Base-by-base conservation (phyloP, 2,329 filamentous ascomycete genomes). In the Incumbomyces delicatus region DNA sequence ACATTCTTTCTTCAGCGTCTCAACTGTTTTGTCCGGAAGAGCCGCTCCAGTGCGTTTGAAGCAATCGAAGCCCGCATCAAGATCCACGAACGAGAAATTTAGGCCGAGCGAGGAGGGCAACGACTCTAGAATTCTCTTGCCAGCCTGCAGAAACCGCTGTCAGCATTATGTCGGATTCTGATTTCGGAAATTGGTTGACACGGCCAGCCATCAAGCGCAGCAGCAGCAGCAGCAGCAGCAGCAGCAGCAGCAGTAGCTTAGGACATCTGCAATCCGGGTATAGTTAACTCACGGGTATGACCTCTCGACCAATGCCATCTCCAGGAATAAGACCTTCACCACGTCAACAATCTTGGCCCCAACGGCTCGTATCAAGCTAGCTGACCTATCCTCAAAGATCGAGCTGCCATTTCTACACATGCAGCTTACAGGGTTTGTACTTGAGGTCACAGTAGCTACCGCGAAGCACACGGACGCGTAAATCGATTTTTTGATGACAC, bases 271-370 rank as follows among this genome's bases (percentile, higher is more conserved):
- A 8, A 27, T 27, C 8, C 22, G 4, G 22, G 22, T 8, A 27
- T 27, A 8, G 43, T 12, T 10, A 47, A 52, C 62, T 49, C 62
- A 73, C 85, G 56, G 92, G 92, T 68, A 98, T 96, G 66, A 98
- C 92, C 72, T 98, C 92, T 65, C 87, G 87, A 70, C 92, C 92
- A 70, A 98, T 98, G 69, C 92, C 92, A 71, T 98, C 92, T 63
- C 92, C 92, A 60, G 92, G 86, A 65, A 98, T 96, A 60, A 96
- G 85, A 66, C 89, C 89, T 94, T 56, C 41, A 54, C 18, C 49
- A 42, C 43, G 37, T 17, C 10, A 47, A 18, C 34, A 18, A 44
- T 8, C 22, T 27, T 43, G 6, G 18, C 10, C n/a, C 17, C 2
- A 5, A 14, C 41, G 56, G 48, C 56, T 52, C 56, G 34, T 52